These are phyloP conservation scores for Fusarium heterosporum DNA, from an alignment of 2,329 filamentous ascomycete species.

Conservation along the genomic window DNA sequence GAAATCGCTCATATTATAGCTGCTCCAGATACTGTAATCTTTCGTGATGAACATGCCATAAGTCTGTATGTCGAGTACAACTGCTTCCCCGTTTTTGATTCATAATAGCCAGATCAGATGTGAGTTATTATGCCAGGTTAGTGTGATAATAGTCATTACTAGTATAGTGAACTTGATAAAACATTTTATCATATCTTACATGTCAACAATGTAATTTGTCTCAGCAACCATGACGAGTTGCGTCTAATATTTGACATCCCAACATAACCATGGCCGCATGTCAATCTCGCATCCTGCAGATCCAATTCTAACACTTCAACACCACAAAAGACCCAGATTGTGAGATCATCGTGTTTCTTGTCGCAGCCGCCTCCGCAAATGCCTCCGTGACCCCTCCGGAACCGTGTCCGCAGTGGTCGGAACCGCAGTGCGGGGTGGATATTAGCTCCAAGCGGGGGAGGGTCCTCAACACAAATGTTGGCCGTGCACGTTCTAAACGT, in stretches of 20 bases:
- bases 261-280: not conserved
- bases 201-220: not conserved
- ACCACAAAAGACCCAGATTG: not conserved
- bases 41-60: too few species aligned
- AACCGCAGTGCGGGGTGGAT: slow-evolving; percentile 21
- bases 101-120: too few species aligned
- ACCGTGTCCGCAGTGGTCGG: slow-evolving; percentile 16
- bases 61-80: too few species aligned
- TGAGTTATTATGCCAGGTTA: too few species aligned
- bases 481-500: not conserved
- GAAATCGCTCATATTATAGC: too few species aligned
- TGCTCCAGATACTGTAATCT: too few species aligned
- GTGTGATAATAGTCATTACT: too few species aligned
- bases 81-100: too few species aligned
- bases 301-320: not conserved
- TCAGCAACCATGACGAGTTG: not conserved
- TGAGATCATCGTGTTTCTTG: not conserved
- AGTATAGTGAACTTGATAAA: not conserved
- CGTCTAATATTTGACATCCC: not conserved
- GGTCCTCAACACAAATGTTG: slow-evolving; percentile 3
- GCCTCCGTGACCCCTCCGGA: not conserved
- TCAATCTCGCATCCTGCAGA: not conserved
- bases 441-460: slow-evolving; percentile 7
- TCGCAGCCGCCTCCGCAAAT: slow-evolving; percentile 11
- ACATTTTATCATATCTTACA: not conserved